Evolutionary conservation across 352 stramenopile species (phyloP).

Genomic region (Discostella stelligera): DNA sequence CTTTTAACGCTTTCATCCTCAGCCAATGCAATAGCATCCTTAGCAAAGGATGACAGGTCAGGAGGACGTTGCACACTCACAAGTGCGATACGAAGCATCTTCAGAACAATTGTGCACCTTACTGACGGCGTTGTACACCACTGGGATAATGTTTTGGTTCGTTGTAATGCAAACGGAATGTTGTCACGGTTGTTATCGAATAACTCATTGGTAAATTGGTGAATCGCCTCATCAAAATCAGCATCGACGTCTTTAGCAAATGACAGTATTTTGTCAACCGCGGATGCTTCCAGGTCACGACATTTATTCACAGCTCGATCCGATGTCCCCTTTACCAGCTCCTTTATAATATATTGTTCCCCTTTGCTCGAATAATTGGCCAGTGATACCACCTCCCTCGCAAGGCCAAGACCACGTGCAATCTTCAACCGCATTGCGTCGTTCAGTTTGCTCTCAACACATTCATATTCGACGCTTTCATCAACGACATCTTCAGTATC

Average conservation of each 20-base stretch:
- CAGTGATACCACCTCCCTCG: constrained; percentile 31
- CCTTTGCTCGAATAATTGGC: constrained; percentile 51
- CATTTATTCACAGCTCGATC: not conserved
- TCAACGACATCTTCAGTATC: constrained; percentile 31
- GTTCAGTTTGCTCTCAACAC: constrained; percentile 75
- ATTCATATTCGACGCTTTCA: constrained; percentile 58
- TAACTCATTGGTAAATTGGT: constrained; percentile 56
- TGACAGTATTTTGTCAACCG: constrained; percentile 49
- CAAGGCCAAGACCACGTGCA: constrained; percentile 61
- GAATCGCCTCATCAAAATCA: constrained; percentile 67
- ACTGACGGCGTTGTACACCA: constrained; percentile 55
- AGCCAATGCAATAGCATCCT: constrained; percentile 63
- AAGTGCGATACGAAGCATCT: constrained; percentile 64
- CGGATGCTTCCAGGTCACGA: constrained; percentile 7
- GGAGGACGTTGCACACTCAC: constrained; percentile 59
- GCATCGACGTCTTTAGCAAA: constrained; percentile 58
- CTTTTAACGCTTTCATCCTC: constrained; percentile 62
- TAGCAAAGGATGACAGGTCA: constrained; percentile 62
- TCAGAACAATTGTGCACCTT: constrained; percentile 69
- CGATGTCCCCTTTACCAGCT: constrained; percentile 54
- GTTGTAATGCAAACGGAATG: constrained; percentile 30
- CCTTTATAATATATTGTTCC: constrained; percentile 63
- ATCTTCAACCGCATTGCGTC: constrained; percentile 60
- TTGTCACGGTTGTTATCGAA: constrained; percentile 59
- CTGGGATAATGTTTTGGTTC: constrained; percentile 38